Percentiles rank a stretch among this genome's conserved stretches.
These are phyloP conservation scores for Tillandsia fasciculata DNA, from an alignment of 176 grass and related monocot species.

Conservation along the genomic window DNA sequence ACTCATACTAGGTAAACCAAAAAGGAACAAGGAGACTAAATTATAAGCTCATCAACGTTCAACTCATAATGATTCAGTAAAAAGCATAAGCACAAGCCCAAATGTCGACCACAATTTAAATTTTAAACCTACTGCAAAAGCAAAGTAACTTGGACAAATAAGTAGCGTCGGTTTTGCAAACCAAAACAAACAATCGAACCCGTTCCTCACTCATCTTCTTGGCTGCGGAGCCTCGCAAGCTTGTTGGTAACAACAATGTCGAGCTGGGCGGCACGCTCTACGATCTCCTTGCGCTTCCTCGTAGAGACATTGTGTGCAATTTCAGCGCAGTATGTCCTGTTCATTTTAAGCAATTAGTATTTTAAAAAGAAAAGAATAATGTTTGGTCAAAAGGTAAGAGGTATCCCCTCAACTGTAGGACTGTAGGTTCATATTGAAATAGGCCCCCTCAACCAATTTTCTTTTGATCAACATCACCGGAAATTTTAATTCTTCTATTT, in stretches of 20 bases:
- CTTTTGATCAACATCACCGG: too few species aligned
- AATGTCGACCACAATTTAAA: too few species aligned
- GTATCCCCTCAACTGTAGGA: background rate
- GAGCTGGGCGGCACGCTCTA: conserved; percentile 58
- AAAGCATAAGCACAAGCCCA: too few species aligned
- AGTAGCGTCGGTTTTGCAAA: background rate
- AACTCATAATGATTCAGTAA: too few species aligned
- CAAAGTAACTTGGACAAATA: too few species aligned
- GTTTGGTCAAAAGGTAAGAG: background rate
- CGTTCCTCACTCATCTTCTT: conserved; percentile 48
- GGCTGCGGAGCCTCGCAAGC: conserved; percentile 60
- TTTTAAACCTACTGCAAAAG: too few species aligned
- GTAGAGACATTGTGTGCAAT: conserved; percentile 58
- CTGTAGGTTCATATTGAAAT: too few species aligned
- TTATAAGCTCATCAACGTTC: too few species aligned
- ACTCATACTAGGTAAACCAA: too few species aligned
- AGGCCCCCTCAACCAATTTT: too few species aligned
- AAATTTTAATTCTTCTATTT: too few species aligned
- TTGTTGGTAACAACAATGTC: conserved; percentile 72
- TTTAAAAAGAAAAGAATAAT: background rate
- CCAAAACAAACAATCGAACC: conserved; percentile 18
- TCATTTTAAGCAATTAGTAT: background rate
- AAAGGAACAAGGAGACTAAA: too few species aligned
- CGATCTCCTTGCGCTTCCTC: conserved; percentile 59
- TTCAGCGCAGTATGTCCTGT: conserved; percentile 62